Base-by-base conservation (phyloP, 495 filamentous ascomycete species). In the Penicillium canariense region DNA sequence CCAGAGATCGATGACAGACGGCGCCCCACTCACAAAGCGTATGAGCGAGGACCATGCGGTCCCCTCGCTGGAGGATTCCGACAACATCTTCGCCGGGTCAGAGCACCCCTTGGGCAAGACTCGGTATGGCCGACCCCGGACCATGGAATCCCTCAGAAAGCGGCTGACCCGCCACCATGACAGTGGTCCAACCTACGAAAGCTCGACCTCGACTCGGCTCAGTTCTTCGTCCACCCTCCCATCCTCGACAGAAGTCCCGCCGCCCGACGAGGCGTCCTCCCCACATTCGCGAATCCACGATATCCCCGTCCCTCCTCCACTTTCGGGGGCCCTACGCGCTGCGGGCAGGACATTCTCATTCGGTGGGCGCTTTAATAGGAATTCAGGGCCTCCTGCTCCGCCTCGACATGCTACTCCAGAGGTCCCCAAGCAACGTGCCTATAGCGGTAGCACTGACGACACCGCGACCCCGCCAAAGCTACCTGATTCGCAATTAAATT, bases 341-440 rank as follows among this genome's bases (percentile, higher is more conserved):
- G 87, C 86, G 43, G 84, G 86, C 20, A 79, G 88, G 40, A 86
- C 88, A 0, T 87, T 91, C 54, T 92, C 88, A 0, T 90, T 89
- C 62, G 87, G 74, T 26, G 69, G 67, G 15, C 66, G 68, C 14
- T 69, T 73, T 32, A 71, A 77, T 6, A 75, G 76, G 46, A 69
- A 74, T 8, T 61, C 70, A n/a, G 61, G 59, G 15, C 54, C 60
- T 6, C 47, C 72, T 11, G 66, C 72, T 32, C 77, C 76, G 60
- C 72, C 75, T 26, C 73, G 77, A 15, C 70, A 77, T 50, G 58
- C 61, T 67, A 65, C 67, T 0, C 58, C 83, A 62, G 40, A 63
- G 61, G 54, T 80, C 18, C 63, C 48, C n/a, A 60, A 74, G 54
- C 68, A 70, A 36, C 71, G 81, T 54, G 74, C 77, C 8, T 68